phyloP scores from a whole-genome alignment of 2,329 filamentous ascomycete species.

The Orbilia blumenaviensis region DNA sequence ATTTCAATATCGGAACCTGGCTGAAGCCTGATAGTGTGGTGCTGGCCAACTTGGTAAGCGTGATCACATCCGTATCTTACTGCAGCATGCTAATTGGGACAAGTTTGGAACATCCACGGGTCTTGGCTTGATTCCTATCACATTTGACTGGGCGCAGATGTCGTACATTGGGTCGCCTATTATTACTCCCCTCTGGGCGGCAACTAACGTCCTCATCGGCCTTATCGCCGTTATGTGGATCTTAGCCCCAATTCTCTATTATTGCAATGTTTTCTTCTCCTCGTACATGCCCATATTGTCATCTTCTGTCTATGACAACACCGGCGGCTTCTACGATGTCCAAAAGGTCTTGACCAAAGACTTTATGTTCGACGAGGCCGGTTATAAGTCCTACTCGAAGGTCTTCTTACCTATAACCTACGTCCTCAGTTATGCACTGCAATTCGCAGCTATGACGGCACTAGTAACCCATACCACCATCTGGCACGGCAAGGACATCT shows the following conservation, averaged over 20 bases:
- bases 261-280: constrained; percentile 79
- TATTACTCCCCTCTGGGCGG: constrained; percentile 85
- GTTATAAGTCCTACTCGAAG: constrained; percentile 81
- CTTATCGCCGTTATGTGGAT: constrained; percentile 87
- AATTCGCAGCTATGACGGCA: constrained; percentile 83
- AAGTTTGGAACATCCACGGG: constrained; percentile 83
- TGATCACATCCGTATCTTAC: neutral
- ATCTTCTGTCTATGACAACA: constrained; percentile 85
- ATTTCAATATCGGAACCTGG: constrained; percentile 90
- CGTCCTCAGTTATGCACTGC: constrained; percentile 83
- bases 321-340: constrained; percentile 80
- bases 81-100: neutral
- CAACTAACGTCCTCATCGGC: constrained; percentile 83
- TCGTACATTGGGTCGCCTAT: constrained; percentile 86
- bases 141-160: constrained; percentile 91
- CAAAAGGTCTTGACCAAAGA: constrained; percentile 79
- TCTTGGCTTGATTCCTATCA: constrained; percentile 82
- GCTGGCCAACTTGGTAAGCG: constrained; percentile 74
- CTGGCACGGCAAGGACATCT: constrained; percentile 86
- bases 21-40: constrained; percentile 87
- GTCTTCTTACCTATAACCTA: constrained; percentile 89
- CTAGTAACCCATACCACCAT: constrained; percentile 81
- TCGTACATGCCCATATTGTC: constrained; percentile 89
- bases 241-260: constrained; percentile 80
- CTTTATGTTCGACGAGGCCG: constrained; percentile 78